Base-by-base conservation (phyloP, 495 filamentous ascomycete genomes). In the Neurospora sp. region DNA sequence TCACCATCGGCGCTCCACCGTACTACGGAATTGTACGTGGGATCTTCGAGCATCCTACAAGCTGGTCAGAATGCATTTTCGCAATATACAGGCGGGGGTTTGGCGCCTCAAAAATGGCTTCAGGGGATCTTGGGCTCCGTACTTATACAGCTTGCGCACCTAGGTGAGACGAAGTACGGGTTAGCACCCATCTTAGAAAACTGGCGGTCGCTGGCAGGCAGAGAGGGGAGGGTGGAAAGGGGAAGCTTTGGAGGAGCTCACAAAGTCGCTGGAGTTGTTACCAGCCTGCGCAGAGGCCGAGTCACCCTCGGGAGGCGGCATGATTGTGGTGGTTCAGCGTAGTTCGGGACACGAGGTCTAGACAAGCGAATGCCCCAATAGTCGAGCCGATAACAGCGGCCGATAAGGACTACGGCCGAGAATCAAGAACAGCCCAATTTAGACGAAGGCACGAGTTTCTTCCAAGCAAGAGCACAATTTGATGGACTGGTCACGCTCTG, bases 81-180 rank as follows among this genome's bases (percentile, higher is more conserved):
- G 59, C 31, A 39, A 31, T 28, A 9, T 42, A 75, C 40, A 71
- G 21, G 69, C n/a, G 66, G 69, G 71, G 45, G 70, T 69, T 71
- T 39, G 34, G 43, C 66, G 48, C 69, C 70, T n/a, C 17, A 28
- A 38, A 69, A 24, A 54, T 11, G 43, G 54, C 28, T 31, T 36
- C 34, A 70, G 69, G 70, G 62, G 43, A 73, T 34, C 48, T 45
- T 76, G 71, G 71, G 59, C 84, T 89, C 81, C 73, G 69, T 85
- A 99, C 96, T 97, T 98, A 87, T 97, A 98, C 77, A 99, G 85
- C 84, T 99, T 99, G 86, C 95, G 93, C 79, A 99, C 96, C 96
- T 99, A 48, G 70, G 70, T 38, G 17, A 43, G 39, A 69, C 71
- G 31, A 24, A 37, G 70, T 72, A 70, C 34, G n/a, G 62, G 72